phyloP scores from a whole-genome alignment of 352 stramenopile species.

The Blastocystis sp. region DNA sequence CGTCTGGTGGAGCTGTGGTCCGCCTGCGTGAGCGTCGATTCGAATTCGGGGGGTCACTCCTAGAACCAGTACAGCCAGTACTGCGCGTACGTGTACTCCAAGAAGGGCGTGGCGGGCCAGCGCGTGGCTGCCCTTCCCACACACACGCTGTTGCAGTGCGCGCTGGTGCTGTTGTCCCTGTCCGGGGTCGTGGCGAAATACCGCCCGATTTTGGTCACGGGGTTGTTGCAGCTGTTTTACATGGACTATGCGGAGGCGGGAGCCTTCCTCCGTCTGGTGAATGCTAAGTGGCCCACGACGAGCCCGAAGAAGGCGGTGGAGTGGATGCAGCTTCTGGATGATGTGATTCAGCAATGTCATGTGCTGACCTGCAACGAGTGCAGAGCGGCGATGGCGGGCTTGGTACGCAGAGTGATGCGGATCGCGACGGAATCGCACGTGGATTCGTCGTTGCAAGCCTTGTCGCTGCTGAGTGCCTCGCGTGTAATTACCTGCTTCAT shows the following conservation, averaged over 20 bases:
- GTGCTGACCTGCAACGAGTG: neutral
- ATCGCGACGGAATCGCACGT: slow-evolving; percentile 22
- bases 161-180: slow-evolving; percentile 16
- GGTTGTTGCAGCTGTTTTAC: slow-evolving; percentile 54
- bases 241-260: neutral
- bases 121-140: neutral
- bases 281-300: slow-evolving; percentile 32
- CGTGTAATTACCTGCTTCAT: slow-evolving; percentile 25
- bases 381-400: neutral
- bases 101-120: neutral
- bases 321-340: slow-evolving; percentile 27
- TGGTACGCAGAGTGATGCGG: neutral
- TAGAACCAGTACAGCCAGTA: slow-evolving; percentile 11
- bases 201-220: slow-evolving; percentile 27
- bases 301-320: slow-evolving; percentile 22
- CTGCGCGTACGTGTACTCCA: slow-evolving; percentile 44
- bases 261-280: slow-evolving; percentile 3
- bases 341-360: slow-evolving; percentile 11
- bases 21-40: neutral
- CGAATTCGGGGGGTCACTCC: neutral
- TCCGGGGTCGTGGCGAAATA: slow-evolving; percentile 40
- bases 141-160: neutral
- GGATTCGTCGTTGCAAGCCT: slow-evolving; percentile 16
- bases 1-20: slow-evolving; percentile 50
- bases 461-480: neutral